phyloP scores from a whole-genome alignment of 352 stramenopile species.

The Hyaloperonospora arabidopsidis region DNA sequence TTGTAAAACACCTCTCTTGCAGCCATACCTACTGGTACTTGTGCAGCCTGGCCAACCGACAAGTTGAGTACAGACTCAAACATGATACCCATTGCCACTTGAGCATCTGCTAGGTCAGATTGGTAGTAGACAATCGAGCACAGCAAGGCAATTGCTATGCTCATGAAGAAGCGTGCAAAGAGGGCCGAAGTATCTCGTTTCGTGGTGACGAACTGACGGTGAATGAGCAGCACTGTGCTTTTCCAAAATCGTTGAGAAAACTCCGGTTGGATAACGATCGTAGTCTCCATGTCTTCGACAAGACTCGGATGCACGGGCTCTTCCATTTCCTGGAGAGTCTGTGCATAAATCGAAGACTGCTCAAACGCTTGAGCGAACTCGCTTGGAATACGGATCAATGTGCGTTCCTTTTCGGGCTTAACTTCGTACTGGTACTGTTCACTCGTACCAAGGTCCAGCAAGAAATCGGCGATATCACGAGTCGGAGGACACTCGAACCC shows the following conservation, averaged over 20 bases:
- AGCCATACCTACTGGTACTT: slow-evolving; percentile 63
- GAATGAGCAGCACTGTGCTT: slow-evolving; percentile 45
- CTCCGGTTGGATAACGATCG: slow-evolving; percentile 43
- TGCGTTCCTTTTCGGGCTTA: slow-evolving; percentile 14
- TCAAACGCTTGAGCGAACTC: too few relatives aligned
- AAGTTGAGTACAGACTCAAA: slow-evolving; percentile 54
- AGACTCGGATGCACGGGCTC: too few relatives aligned
- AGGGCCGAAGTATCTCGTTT: slow-evolving; percentile 38
- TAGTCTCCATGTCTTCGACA: slow-evolving; percentile 2
- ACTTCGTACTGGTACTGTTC: slow-evolving; percentile 51
- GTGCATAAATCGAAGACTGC: too few relatives aligned
- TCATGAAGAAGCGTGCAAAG: slow-evolving; percentile 58
- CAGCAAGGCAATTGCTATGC: slow-evolving; percentile 68
- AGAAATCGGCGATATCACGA: slow-evolving; percentile 38
- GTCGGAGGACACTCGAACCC: slow-evolving; percentile 63
- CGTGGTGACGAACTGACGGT: slow-evolving; percentile 46
- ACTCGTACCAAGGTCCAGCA: slow-evolving; percentile 39
- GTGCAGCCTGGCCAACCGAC: too few relatives aligned
- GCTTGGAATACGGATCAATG: too few relatives aligned
- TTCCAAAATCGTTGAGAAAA: slow-evolving; percentile 42
- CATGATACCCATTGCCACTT: slow-evolving; percentile 41
- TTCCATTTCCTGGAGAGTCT: too few relatives aligned
- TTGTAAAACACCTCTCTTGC: slow-evolving; percentile 86
- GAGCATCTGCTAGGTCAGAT: too few relatives aligned
- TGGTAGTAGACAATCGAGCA: slow-evolving; percentile 61